Base-by-base conservation (phyloP, 805 yeast genomes). In the Kluyveromyces starmeri region DNA sequence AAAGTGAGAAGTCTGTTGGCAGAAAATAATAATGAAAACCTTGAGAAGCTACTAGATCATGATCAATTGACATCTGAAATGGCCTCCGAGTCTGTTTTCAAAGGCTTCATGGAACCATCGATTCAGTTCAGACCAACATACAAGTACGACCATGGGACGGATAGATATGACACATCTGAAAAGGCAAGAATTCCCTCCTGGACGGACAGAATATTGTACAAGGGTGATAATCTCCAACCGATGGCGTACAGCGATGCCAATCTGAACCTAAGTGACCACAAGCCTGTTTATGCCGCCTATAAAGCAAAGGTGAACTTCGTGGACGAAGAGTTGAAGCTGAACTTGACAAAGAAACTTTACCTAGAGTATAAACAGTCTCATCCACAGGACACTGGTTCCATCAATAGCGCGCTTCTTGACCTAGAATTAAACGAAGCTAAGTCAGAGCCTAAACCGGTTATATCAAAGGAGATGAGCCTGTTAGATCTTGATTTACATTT, bases 151-250 rank as follows among this genome's bases (percentile, higher is more conserved):
- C 79, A 81, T 42, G 92, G 89, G 3, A 79, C 95, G 0, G 68
- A 73, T 32, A 62, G 57, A 13, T 92, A 88, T 53, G 97, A 89
- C 55, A 68, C 94, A 1, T 80, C 94, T 8, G 98, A 89, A 46
- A 89, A 89, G 54, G 89, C 80, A 42, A 70, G 98, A 47, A 78
- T 83, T 4, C 98, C 98, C 1, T 81, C 96, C 0, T 89, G 97
- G 96, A 89, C 97, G 0, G 98, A 89, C 57, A 67, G 98, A 50
- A 79, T 84, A 36, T 61, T 89, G 31, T 78, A 68, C 48, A 66
- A 69, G 39, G 85, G 94, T 24, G 55, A 64, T 4, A 61, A 60
- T 12, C 48, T 86, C 27, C 59, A 65, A 26, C 92, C 84, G 30
- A 51, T 76, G 42, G 75, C 75, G 34, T 92, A 92, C 53, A 71